Base-by-base conservation (phyloP, 2,329 filamentous ascomycete species). In the Escovopsis sp. region DNA sequence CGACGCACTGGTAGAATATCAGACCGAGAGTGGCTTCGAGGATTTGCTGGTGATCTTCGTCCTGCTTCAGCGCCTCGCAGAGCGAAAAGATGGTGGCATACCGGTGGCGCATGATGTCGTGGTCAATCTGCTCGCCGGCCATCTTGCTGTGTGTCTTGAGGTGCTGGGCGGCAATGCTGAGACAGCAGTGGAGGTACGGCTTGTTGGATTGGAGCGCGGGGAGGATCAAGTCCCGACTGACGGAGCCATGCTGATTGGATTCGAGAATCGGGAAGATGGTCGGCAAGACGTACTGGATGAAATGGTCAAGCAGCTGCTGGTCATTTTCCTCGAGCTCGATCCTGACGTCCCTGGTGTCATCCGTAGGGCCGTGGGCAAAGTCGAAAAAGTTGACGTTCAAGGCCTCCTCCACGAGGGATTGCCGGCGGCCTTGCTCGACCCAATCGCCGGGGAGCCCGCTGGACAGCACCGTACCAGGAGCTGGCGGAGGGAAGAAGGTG, bases 1-100 rank as follows among this genome's bases (percentile, higher is more conserved):
- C 89, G 24, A 85, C 81, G 64, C 84, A 91, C 58, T 94, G 86
- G 67, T 95, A 93, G 66, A 94, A 91, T 58, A 95, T 94, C 76
- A 96, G 87, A 40, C 84, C 87, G 5, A 96, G 72, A 0, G 88
- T 87, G 1, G 89, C 87, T 62, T 96, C 89, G 11, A 96, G 76
- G 52, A 94, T 93, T 59, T 91, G 77, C 45, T 82, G 74, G 58
- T 94, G 87, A 56, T 94, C 72, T 55, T 81, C 79, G 56, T 95
- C 87, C 45, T 72, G 71, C 55, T 79, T 79, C 43, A 96, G 72
- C 1, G 85, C 80, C 47, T 87, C 79, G 59, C 87, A 94, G 3
- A 96, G 73, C 51, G 85, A 79, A 8, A 82, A 81, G 51, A 96
- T 86, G 34, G 88, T 89, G 30, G 84, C 79, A 59, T 84, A 93